Evolutionary conservation across 352 stramenopile species (phyloP), one percentile per base, ranked within the genome.

Genomic region (Phytophthora agathidicida): DNA sequence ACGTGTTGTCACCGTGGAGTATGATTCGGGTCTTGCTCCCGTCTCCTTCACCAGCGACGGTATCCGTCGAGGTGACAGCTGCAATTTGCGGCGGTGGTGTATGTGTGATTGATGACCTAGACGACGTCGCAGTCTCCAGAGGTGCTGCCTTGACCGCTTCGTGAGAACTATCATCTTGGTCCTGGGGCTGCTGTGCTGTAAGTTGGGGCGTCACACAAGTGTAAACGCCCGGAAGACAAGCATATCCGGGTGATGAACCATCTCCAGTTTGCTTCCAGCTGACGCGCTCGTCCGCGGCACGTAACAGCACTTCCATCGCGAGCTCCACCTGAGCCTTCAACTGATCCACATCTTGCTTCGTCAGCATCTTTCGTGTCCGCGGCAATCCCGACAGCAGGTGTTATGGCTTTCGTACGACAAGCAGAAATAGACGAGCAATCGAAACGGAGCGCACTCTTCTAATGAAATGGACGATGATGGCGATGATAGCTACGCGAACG

Each of bases 1-100:
- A 94, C 5, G 80, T 80, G 56, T 91, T 93, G 62, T 94, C 83
- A 3, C 83, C 83, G 53, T 94, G 81, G 6, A 94, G 71, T 10
- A 89, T 28, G 1, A 94, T 37, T 1, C 58, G 73, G 14, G 66
- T 56, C 17, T 75, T 70, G 22, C 63, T 73, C 5, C 73, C 74
- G 32, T 71, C 72, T 13, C 65, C 65, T 19, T 81, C 62, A 10
- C 23, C 20, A 10, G 22, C 1, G 19, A n/a, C n/a, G n/a, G 31
- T 11, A 17, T 53, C 41, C 28, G 41, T 27, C 6, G 26, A 22
- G 19, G 31, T 2, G 3, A 48, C 14, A 45, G 33, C 19, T 13
- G 27, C 4, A 27, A 20, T 9, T 33, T 8, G 46, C n/a, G 30
- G 31, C 37, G 23, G n/a, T 30, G 24, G 27, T 41, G n/a, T n/a